Evolutionary conservation across 2,329 filamentous ascomycete genomes (phyloP).

Genomic region (Penicillium paneum): DNA sequence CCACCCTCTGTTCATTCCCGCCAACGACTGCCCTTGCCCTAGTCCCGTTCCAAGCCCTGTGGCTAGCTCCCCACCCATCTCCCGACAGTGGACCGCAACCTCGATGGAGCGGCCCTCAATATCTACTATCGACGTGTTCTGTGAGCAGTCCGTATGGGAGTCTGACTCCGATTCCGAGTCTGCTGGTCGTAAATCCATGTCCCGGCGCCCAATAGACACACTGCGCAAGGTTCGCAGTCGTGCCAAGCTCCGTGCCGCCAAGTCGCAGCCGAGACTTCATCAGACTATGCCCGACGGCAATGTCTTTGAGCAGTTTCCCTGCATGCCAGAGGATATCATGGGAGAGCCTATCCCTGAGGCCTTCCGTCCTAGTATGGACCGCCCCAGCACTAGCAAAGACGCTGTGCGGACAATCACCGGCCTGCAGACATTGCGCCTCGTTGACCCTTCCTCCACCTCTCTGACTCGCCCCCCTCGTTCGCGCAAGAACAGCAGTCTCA

Average conservation of each 20-base stretch:
- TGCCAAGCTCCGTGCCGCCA: constrained; percentile 38
- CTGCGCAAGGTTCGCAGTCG: constrained; percentile 41
- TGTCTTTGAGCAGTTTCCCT: constrained; percentile 29
- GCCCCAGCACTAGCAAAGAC: constrained; percentile 25
- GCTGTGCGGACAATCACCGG: constrained; percentile 20
- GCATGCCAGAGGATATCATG: constrained; percentile 26
- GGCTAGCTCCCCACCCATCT: constrained; percentile 31
- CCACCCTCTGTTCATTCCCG: constrained; percentile 40
- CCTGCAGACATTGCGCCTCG: constrained; percentile 35
- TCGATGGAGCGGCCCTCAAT: constrained; percentile 35
- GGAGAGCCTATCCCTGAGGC: constrained; percentile 13
- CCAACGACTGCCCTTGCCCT: constrained; percentile 35
- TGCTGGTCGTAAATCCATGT: constrained; percentile 34
- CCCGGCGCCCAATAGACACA: constrained; percentile 38
- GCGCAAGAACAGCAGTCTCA: constrained; percentile 25
- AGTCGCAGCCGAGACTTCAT: constrained; percentile 36
- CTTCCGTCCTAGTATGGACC: constrained; percentile 19
- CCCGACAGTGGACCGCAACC: constrained; percentile 27
- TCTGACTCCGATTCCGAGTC: constrained; percentile 41
- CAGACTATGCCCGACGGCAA: constrained; percentile 23
- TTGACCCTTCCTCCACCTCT: constrained; percentile 37
- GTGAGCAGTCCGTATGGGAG: constrained; percentile 42
- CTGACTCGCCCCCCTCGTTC: constrained; percentile 26
- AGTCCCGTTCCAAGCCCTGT: constrained; percentile 37
- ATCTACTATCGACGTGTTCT: constrained; percentile 32